Base-by-base conservation (phyloP, 805 yeast genomes). In the Hemisphaericaspora nanyangensis region DNA sequence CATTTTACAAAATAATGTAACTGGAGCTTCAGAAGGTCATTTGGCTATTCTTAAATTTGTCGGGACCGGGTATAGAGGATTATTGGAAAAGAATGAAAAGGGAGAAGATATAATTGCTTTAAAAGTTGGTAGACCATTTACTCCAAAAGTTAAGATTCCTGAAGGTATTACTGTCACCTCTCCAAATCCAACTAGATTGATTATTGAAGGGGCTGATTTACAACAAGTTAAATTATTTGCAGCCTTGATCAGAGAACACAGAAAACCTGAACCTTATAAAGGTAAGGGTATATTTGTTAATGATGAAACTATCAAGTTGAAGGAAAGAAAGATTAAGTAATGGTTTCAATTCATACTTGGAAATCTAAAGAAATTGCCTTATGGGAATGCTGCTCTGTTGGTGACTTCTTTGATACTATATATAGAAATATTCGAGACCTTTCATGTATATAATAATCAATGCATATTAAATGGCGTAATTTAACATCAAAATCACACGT, bases 261-360 rank as follows among this genome's bases (percentile, higher is more conserved):
- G 86, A 60, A 95, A 95, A 45, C 99, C 99, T 33, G 99, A 93
- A 68, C 97, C 97, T 29, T 93, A 93, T 64, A 93, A 93, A 69
- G 99, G 99, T 59, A 95, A 95, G 53, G 99, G 99, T 57, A 84
- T 93, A 35, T 93, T 84, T 59, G 83, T 93, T 36, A 85, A 90
- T 62, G 85, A 80, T 55, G 98, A 93, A 70, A 88, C 95, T 35
- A 84, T 93, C 61, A 82, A 80, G 59, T 72, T 91, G 57, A 93
- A 93, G 76, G 87, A 83, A 51, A 87, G 87, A 76, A 91, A 89
- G 76, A 86, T 91, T 61, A 91, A 93, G 80, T 91, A 75, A 59
- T 40, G 42, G 26, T n/a, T n/a, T n/a, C n/a, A n/a, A n/a, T n/a
- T n/a, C n/a, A n/a, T n/a, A n/a, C n/a, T n/a, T n/a, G n/a, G n/a